These are phyloP conservation scores for Ustilago curta DNA, from an alignment of 1,284 basidiomycete genomes.

Conservation along the genomic window DNA sequence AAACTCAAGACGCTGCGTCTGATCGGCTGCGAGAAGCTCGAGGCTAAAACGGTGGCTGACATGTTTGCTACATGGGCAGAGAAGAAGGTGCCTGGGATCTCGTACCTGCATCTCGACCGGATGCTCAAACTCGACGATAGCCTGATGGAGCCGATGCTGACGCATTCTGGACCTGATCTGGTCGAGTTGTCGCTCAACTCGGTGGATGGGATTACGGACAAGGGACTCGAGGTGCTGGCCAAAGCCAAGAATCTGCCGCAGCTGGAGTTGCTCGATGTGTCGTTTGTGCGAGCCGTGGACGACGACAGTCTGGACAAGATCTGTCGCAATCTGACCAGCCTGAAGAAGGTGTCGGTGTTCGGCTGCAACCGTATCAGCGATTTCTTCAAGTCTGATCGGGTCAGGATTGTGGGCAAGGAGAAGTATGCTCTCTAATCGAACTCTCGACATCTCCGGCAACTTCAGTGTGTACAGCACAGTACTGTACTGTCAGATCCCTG, in stretches of 20 bases:
- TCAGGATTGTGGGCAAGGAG: constrained; percentile 63
- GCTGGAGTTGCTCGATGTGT: constrained; percentile 80
- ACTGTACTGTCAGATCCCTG: too few relatives aligned
- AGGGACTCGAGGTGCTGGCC: constrained; percentile 74
- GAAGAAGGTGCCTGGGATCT: constrained; percentile 37
- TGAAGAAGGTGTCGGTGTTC: constrained; percentile 67
- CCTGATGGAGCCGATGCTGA: constrained; percentile 77
- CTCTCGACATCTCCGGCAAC: neutral
- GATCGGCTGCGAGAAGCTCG: constrained; percentile 75
- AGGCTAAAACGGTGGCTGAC: constrained; percentile 34
- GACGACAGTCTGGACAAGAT: constrained; percentile 83
- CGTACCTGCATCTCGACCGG: constrained; percentile 63
- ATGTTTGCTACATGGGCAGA: constrained; percentile 42
- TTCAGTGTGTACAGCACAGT: too few relatives aligned
- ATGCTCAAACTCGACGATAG: constrained; percentile 73
- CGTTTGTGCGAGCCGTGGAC: constrained; percentile 87
- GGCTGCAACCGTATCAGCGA: constrained; percentile 67
- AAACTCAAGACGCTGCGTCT: constrained; percentile 76
- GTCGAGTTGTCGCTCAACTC: constrained; percentile 79
- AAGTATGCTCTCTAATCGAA: constrained; percentile 31
- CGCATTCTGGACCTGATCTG: constrained; percentile 78
- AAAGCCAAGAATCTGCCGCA: constrained; percentile 46
- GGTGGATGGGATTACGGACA: constrained; percentile 77
- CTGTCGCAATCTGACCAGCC: constrained; percentile 68
- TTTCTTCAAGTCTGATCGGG: constrained; percentile 47